A percentile compares a stretch with the other conserved stretches of the same genome.
Evolutionary conservation across 2,329 filamentous ascomycete species (phyloP).

Genomic region (Akanthomyces lecanii): DNA sequence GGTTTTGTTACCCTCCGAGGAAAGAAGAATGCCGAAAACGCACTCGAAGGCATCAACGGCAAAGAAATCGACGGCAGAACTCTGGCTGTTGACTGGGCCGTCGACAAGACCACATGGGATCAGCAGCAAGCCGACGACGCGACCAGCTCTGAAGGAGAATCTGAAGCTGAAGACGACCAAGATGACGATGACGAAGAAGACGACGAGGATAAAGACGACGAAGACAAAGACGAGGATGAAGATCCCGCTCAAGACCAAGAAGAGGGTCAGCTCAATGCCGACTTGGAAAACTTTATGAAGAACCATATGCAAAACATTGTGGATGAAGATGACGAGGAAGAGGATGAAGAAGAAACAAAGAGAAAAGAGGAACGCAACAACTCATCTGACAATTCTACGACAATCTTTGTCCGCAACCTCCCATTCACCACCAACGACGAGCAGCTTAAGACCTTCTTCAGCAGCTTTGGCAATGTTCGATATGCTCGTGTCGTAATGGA

Average conservation of each 20-base stretch:
- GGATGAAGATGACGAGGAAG: constrained; percentile 50
- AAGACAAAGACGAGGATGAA: constrained; percentile 27
- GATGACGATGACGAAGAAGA: constrained; percentile 26
- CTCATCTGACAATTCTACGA: constrained; percentile 63
- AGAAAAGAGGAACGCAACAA: constrained; percentile 20
- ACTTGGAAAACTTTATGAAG: constrained; percentile 54
- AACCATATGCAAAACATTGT: constrained; percentile 55
- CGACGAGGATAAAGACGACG: constrained; percentile 25
- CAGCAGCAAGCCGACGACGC: constrained; percentile 47
- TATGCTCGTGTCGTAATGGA: constrained; percentile 93
- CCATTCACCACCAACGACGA: constrained; percentile 86
- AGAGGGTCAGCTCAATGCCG: constrained; percentile 41
- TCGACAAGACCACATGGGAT: constrained; percentile 85
- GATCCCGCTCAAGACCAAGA: constrained; percentile 32
- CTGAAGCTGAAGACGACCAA: constrained; percentile 26
- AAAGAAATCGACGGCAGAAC: constrained; percentile 84
- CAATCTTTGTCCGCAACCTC: constrained; percentile 89
- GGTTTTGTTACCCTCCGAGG: constrained; percentile 88
- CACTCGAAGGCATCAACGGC: constrained; percentile 79
- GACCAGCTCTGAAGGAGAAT: no score
- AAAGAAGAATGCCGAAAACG: constrained; percentile 85
- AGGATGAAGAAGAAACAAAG: constrained; percentile 39
- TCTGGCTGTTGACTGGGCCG: constrained; percentile 93
- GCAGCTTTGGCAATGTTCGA: constrained; percentile 78
- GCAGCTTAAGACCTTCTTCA: constrained; percentile 77